These are phyloP conservation scores for Byssoonygena ceratinophila DNA, from an alignment of 2,329 filamentous ascomycete species.

Conservation along the genomic window DNA sequence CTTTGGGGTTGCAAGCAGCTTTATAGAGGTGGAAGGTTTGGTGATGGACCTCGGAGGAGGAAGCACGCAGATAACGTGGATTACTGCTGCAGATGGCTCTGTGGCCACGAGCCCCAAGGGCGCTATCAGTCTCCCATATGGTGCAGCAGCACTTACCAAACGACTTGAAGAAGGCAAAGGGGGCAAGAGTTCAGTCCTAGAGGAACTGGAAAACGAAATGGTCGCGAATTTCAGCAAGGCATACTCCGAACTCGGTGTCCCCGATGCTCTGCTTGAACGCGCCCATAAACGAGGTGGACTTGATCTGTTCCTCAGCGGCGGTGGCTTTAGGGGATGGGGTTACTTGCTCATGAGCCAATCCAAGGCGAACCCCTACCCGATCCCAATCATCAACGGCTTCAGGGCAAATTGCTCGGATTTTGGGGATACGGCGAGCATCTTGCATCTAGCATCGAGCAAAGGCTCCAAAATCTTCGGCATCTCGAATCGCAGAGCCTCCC, in stretches of 20 bases:
- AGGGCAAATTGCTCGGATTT: constrained; percentile 50
- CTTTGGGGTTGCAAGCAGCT: constrained; percentile 68
- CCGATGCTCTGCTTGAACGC: constrained; percentile 41
- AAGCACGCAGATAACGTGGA: constrained; percentile 60
- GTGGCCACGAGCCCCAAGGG: constrained; percentile 45
- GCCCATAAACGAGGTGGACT: constrained; percentile 43
- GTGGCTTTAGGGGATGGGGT: constrained; percentile 82
- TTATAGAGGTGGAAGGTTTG: constrained; percentile 59
- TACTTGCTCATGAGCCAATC: constrained; percentile 78
- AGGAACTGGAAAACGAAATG: constrained; percentile 47
- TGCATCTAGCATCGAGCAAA: constrained; percentile 31
- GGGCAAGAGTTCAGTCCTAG: constrained; percentile 30
- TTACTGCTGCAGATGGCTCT: constrained; percentile 42
- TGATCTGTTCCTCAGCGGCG: constrained; percentile 75
- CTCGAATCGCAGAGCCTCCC: constrained; percentile 64
- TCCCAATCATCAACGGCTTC: constrained; percentile 73
- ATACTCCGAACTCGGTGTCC: constrained; percentile 48
- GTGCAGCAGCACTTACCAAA: constrained; percentile 55
- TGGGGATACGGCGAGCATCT: constrained; percentile 40
- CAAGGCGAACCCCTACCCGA: constrained; percentile 64
- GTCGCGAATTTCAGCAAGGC: constrained; percentile 48
- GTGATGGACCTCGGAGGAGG: constrained; percentile 81
- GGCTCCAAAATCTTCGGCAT: constrained; percentile 53
- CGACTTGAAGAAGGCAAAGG: constrained; percentile 40
- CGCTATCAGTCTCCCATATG: constrained; percentile 58